Base-by-base conservation (phyloP, 805 yeast species). In the Suhomyces kilbournensis region DNA sequence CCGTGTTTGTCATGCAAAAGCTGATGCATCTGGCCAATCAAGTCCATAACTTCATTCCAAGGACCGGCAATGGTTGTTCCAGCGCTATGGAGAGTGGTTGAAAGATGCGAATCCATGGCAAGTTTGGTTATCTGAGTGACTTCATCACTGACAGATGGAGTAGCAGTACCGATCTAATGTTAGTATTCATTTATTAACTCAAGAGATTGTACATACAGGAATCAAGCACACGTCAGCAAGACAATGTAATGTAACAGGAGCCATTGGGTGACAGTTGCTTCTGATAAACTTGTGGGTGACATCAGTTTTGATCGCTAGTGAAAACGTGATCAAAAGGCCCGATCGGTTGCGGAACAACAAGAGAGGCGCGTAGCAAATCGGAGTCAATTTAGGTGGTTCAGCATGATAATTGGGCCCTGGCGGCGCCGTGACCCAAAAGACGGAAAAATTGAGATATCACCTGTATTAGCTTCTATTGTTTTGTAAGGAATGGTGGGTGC, bases 61-160 rank as follows among this genome's bases (percentile, higher is more conserved):
- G 90, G 91, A 1, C 97, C 97, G 61, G 88, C 87, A 59, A 87
- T 84, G 1, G 97, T 90, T 6, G 97, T 90, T 3, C 97, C 97
- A 2, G 97, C 97, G 59, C 96, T 86, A 69, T 90, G 97, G 54
- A 90, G 72, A 1, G 88, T 83, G 56, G 86, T 83, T 47, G 83
- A 76, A 50, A 90, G 71, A 2, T 81, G 85, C 28, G 88, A 81
- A 22, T 76, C 76, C 53, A 86, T 76, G 23, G 90, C 84, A 50
- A 82, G 67, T 25, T 78, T 72, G 56, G 90, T 93, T 40, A 87
- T 83, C 46, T 79, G 75, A 7, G 96, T 84, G 43, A 90, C 84
- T 60, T 89, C 90, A 59, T 86, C 88, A 7, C 94, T 88, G 1
- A 90, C 91, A 1, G 96, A 88, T 1, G 94, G 83, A 0, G 80